phyloP scores from a whole-genome alignment of 495 filamentous ascomycete genomes.

The Stereocaulon alpinum region DNA sequence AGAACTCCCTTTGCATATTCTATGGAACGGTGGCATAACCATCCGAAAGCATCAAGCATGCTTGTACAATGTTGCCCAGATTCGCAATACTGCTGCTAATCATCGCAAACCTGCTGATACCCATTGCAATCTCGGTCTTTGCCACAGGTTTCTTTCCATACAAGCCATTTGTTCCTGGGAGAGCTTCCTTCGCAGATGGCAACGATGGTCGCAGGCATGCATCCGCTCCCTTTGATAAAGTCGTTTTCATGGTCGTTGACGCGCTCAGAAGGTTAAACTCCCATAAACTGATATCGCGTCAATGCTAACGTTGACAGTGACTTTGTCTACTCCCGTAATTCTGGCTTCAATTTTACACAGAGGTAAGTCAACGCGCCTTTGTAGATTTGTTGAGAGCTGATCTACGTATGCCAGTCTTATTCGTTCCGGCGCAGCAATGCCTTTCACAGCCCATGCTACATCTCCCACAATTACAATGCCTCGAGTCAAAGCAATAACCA shows the following conservation, averaged over 20 bases:
- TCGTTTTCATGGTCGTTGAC: conserved; percentile 98
- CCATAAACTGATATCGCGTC: background rate
- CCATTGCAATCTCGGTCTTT: conserved; percentile 68
- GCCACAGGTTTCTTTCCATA: conserved; percentile 95
- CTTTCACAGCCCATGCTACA: conserved; percentile 92
- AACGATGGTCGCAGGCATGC: conserved; percentile 35
- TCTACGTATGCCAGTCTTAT: conserved; percentile 54
- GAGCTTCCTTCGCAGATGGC: conserved; percentile 52
- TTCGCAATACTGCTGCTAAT: conserved; percentile 28
- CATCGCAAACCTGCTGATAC: conserved; percentile 65
- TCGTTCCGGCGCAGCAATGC: conserved; percentile 66
- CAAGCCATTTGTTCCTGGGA: conserved; percentile 80
- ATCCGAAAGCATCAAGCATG: background rate
- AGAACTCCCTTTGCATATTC: background rate
- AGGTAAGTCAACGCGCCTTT: conserved; percentile 41
- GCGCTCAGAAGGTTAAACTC: conserved; percentile 68
- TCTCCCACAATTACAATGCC: conserved; percentile 98
- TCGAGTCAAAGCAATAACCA: conserved; percentile 92
- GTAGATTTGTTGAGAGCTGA: conserved; percentile 3
- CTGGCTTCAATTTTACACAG: conserved; percentile 84
- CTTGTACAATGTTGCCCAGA: conserved; percentile 2
- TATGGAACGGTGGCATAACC: background rate
- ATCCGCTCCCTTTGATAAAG: conserved; percentile 66
- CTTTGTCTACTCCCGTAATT: conserved; percentile 76
- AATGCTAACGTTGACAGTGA: conserved; percentile 47